Base-by-base conservation (phyloP, 306 rosid species). In the Vigna radiata region DNA sequence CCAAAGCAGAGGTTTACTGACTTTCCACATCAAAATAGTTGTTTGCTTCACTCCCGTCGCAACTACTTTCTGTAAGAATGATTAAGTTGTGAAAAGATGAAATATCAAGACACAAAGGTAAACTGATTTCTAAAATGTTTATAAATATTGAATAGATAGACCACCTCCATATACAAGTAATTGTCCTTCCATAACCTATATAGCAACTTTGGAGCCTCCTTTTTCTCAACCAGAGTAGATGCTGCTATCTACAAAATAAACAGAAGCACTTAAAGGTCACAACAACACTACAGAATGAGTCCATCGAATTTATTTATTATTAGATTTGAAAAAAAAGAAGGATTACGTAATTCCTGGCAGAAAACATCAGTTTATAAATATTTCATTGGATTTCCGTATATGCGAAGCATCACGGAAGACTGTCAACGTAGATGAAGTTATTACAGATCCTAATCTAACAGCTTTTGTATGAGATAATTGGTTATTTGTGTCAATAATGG, bases 91-190 rank as follows among this genome's bases (percentile, higher is more conserved):
- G 19, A 39, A 48, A 56, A 59, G 33, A 55, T n/a, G 55, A 66
- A 21, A 70, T 41, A 63, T 84, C 62, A 23, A 66, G 50, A 17
- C 41, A 54, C 47, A 76, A 49, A 64, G 72, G 59, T 80, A 39
- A 4, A 31, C 41, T 66, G 39, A 25, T 46, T 29, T 37, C 54
- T 64, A 14, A 37, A 21, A 75, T 36, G 50, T 48, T 18, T 18
- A 50, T 14, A 21, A 43, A 69, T 43, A 36, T 74, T 77, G 46
- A 41, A 77, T 73, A 63, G 37, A 78, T 56, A 37, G 60, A 39
- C 84, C 79, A 95, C 97, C 97, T 95, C 96, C 97, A 90, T 88
- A 62, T 85, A 83, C 85, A 95, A 81, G 85, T 90, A 95, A 43
- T 90, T 88, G 77, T 95, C 97, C 82, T 87, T 86, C 97, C 91